These are phyloP conservation scores for Talaromyces adpressus DNA, from an alignment of 495 filamentous ascomycete genomes.

Conservation along the genomic window DNA sequence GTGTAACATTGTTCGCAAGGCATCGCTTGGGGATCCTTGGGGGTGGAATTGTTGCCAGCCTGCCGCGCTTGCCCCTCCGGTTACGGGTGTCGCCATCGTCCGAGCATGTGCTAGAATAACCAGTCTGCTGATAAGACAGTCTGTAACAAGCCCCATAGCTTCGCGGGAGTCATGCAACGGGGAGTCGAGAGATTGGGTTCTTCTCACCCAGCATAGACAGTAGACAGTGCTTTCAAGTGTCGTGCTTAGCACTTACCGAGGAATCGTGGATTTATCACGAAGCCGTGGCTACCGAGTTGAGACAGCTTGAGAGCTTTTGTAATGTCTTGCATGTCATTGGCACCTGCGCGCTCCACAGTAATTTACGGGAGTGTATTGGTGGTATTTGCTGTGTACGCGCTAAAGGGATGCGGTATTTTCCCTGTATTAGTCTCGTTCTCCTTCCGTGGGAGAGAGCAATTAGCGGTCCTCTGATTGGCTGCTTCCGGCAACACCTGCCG, in stretches of 20 bases:
- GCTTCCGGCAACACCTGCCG: not conserved
- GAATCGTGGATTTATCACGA: not conserved
- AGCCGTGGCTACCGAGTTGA: not conserved
- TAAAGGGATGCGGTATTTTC: slow-evolving; percentile 1
- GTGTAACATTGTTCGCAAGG: not conserved
- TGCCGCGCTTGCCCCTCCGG: not conserved
- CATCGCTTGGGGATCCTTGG: not conserved
- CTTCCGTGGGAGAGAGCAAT: not conserved
- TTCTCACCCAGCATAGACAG: not conserved
- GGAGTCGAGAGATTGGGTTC: not conserved
- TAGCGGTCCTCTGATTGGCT: not conserved
- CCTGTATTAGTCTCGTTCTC: not conserved
- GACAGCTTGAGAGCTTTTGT: not conserved
- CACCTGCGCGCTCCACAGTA: not conserved
- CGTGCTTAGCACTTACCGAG: not conserved
- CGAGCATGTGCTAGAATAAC: not conserved
- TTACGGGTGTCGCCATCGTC: not conserved
- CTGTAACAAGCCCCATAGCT: not conserved
- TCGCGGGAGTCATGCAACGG: not conserved
- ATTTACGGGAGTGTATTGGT: not conserved
- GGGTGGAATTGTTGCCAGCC: not conserved
- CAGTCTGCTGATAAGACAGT: not conserved
- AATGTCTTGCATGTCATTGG: slow-evolving; percentile 3
- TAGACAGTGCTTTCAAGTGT: not conserved
- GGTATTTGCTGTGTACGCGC: not conserved